Evolutionary conservation across 306 rosid genomes (phyloP).

Genomic region (Potentilla sterilis): DNA sequence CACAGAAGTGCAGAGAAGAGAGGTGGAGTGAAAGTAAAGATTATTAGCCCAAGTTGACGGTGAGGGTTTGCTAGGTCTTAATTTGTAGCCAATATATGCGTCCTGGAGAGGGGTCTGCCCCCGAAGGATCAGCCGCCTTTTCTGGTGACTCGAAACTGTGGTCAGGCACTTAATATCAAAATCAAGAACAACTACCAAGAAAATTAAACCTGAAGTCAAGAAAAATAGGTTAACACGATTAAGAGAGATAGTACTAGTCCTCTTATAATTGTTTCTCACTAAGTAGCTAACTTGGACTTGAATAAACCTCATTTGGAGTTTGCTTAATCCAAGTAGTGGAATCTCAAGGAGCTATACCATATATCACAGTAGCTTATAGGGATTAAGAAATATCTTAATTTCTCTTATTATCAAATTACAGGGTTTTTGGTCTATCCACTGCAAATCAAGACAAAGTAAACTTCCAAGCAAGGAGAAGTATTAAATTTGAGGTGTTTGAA

Average conservation of each 20-base stretch:
- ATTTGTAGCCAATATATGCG: slow-evolving; percentile 74
- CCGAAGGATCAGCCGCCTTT: slow-evolving; percentile 99
- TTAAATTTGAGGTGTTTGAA: slow-evolving; percentile 38
- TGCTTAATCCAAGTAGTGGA: slow-evolving; percentile 48
- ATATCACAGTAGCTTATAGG: slow-evolving; percentile 37
- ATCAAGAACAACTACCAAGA: slow-evolving; percentile 44
- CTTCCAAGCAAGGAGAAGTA: slow-evolving; percentile 43
- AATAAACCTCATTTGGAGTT: slow-evolving; percentile 11
- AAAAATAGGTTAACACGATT: slow-evolving; percentile 19
- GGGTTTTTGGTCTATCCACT: slow-evolving; percentile 27
- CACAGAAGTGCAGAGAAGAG: neutral
- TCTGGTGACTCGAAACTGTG: slow-evolving; percentile 63
- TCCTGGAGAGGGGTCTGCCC: slow-evolving; percentile 64
- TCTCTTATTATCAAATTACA: slow-evolving; percentile 31
- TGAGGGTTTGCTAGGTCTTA: slow-evolving; percentile 35
- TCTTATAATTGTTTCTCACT: slow-evolving; percentile 13
- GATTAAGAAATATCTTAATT: slow-evolving; percentile 39
- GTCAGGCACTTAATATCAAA: slow-evolving; percentile 32
- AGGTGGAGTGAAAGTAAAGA: slow-evolving; percentile 26
- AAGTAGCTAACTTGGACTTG: slow-evolving; percentile 11
- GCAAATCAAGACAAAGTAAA: slow-evolving; percentile 47
- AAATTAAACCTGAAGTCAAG: slow-evolving; percentile 42
- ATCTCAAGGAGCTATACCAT: slow-evolving; percentile 56
- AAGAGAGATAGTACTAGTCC: neutral
- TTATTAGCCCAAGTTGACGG: neutral